Conservation (phyloP, 768 basidiomycete species). For the Russula earlei region DNA sequence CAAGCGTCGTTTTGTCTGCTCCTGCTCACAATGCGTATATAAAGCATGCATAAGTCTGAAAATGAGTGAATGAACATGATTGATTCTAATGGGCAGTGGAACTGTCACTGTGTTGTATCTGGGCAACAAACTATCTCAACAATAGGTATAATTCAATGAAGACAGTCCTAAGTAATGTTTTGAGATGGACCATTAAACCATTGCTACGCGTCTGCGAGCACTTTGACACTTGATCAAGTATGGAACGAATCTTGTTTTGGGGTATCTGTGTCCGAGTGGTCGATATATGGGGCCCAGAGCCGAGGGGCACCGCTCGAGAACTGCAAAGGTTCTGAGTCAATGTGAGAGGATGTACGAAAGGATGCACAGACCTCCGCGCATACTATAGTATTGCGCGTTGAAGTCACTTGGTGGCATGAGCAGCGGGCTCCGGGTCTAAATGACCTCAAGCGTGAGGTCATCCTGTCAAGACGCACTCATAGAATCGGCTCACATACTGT, state of each 20-base stretch:
- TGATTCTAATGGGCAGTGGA: too few relatives aligned
- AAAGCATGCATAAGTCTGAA: background rate
- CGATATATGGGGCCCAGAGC: too few relatives aligned
- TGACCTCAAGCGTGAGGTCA: background rate
- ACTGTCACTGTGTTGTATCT: too few relatives aligned
- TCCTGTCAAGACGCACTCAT: background rate
- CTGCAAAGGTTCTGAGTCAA: background rate
- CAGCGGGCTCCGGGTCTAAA: too few relatives aligned
- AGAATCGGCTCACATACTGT: background rate
- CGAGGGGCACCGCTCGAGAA: background rate
- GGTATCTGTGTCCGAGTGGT: slow-evolving; percentile 62
- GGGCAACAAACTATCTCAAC: too few relatives aligned
- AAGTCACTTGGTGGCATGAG: too few relatives aligned
- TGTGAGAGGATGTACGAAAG: background rate
- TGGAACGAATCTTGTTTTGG: slow-evolving; percentile 47
- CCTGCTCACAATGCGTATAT: background rate
- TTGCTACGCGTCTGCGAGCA: background rate
- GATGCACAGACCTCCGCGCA: background rate
- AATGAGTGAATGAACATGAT: background rate
- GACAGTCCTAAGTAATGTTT: too few relatives aligned
- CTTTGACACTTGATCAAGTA: slow-evolving; percentile 35
- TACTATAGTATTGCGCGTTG: too few relatives aligned
- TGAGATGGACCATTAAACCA: background rate
- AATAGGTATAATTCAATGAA: too few relatives aligned
- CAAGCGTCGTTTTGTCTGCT: background rate